Percentiles rank a stretch among this genome's conserved stretches.
Evolutionary conservation across 306 rosid species (phyloP).

Genomic region (Lathyrus oleraceus): DNA sequence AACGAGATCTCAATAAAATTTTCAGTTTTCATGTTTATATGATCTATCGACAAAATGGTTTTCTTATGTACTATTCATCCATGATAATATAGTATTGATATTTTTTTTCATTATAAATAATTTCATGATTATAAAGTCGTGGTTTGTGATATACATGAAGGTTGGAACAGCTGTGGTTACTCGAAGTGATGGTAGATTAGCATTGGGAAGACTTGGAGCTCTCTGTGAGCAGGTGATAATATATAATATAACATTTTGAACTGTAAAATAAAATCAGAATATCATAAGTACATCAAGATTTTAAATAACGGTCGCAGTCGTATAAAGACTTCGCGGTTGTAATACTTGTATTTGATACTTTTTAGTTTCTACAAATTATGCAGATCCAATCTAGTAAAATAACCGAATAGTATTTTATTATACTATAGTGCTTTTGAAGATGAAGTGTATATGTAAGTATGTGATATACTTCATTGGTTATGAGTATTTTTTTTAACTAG

Average conservation of each 20-base stretch:
- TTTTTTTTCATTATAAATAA: neutral
- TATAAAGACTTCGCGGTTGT: no score
- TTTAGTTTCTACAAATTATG: neutral
- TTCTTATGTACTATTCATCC: neutral
- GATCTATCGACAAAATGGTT: neutral
- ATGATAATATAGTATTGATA: neutral
- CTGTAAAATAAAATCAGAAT: no score
- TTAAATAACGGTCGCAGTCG: no score
- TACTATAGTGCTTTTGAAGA: neutral
- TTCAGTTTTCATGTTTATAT: neutral
- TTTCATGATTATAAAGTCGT: neutral
- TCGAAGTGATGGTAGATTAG: conserved; percentile 86
- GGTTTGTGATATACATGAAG: conserved; percentile 39
- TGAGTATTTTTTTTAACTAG: conserved; percentile 25
- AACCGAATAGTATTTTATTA: neutral
- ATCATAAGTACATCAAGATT: no score
- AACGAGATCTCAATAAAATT: neutral
- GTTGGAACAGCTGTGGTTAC: conserved; percentile 99
- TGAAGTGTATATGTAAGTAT: neutral
- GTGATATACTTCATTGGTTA: conserved; percentile 20
- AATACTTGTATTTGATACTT: no score
- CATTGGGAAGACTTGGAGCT: conserved; percentile 90
- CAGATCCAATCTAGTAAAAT: conserved; percentile 2
- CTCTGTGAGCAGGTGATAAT: conserved; percentile 80
- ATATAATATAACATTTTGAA: neutral